Percentiles rank a stretch among this genome's conserved stretches.
phyloP scores from a whole-genome alignment of 1,284 basidiomycete genomes.

The Rhodotorula sp. region DNA sequence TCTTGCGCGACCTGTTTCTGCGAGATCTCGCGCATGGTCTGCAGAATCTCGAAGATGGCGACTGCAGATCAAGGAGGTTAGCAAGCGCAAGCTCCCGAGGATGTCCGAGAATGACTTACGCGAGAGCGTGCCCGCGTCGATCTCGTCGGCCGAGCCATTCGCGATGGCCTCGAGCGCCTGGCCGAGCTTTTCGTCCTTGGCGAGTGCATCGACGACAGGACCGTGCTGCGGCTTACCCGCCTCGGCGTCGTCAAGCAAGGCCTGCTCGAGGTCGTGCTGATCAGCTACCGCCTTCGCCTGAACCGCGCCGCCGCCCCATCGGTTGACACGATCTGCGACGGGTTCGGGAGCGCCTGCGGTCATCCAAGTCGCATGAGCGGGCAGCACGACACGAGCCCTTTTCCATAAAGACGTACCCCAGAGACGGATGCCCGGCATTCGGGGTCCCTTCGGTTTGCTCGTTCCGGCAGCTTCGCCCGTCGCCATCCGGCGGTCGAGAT shows the following conservation, averaged over 20 bases:
- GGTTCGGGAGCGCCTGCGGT: slow-evolving; percentile 26
- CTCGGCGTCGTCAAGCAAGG: not conserved
- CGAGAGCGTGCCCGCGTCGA: slow-evolving; percentile 1
- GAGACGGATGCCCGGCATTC: slow-evolving; percentile 26
- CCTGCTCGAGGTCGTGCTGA: not conserved
- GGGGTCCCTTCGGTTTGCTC: slow-evolving; percentile 14
- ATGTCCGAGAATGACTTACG: not conserved
- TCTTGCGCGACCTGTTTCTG: slow-evolving; percentile 22
- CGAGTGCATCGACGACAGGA: slow-evolving; percentile 6
- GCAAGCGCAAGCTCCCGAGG: not conserved
- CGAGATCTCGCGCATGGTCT: slow-evolving; percentile 20
- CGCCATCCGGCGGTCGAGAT: slow-evolving; percentile 8
- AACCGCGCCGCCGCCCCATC: slow-evolving; percentile 8
- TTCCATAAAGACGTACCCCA: slow-evolving; percentile 19
- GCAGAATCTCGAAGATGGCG: slow-evolving; percentile 33
- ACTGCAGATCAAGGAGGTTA: not conserved
- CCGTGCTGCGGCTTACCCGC: not conserved
- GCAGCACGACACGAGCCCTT: not conserved
- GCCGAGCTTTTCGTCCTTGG: slow-evolving; percentile 5
- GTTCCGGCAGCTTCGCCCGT: not conserved
- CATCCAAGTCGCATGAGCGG: not conserved
- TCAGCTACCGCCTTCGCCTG: not conserved
- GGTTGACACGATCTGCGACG: slow-evolving; percentile 8
- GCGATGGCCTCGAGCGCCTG: slow-evolving; percentile 15
- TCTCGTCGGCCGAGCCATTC: not conserved